Percentiles rank a stretch among this genome's conserved stretches.
phyloP scores from a whole-genome alignment of 2,329 filamentous ascomycete species.

The Davidsoniella neocaledoniae region DNA sequence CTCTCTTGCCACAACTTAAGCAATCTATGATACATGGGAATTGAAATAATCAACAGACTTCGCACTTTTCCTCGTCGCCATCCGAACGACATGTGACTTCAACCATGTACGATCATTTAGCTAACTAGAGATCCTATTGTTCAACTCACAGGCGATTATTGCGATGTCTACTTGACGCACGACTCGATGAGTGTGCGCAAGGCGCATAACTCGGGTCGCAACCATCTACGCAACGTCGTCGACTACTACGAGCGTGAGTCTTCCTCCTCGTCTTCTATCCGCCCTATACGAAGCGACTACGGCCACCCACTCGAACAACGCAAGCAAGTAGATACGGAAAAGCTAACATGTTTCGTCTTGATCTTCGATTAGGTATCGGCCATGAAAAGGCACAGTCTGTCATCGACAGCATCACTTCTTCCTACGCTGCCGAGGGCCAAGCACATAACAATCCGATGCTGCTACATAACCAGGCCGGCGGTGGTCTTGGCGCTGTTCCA shows the following conservation, averaged over 20 bases:
- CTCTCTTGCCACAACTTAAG: too few species aligned
- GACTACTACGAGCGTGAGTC: conserved; percentile 87
- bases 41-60: too few species aligned
- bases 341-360: neutral
- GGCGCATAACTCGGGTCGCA: conserved; percentile 90
- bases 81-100: too few species aligned
- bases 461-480: conserved; percentile 46
- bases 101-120: too few species aligned
- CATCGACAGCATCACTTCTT: conserved; percentile 93
- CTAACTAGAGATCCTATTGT: too few species aligned
- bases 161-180: conserved; percentile 99
- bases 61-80: too few species aligned
- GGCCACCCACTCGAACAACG: too few species aligned
- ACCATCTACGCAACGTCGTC: conserved; percentile 92
- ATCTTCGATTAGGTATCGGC: conserved; percentile 57
- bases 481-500: conserved; percentile 20
- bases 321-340: neutral
- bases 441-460: conserved; percentile 73
- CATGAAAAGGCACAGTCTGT: conserved; percentile 97
- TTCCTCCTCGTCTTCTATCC: neutral
- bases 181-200: conserved; percentile 99
- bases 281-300: neutral
- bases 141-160: conserved; percentile 59
- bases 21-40: too few species aligned
- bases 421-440: conserved; percentile 88